Evolutionary conservation across 108 stramenopile genomes (phyloP), one percentile per base, ranked within the genome.

Genomic region (Skeletonema tropicum): DNA sequence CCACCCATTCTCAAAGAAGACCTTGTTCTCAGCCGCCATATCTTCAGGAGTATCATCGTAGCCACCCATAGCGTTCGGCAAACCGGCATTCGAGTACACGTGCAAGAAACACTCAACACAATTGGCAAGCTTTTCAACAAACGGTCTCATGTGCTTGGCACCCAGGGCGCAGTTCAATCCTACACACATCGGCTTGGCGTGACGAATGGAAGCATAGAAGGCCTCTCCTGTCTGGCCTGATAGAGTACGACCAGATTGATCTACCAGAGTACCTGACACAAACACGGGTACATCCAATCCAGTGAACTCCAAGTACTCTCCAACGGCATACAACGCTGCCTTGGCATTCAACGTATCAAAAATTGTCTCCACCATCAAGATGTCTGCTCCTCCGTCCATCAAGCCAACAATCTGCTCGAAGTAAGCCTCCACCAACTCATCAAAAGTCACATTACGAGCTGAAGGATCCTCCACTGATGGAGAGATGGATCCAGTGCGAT

Each of bases 131-230:
- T 94, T 91, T 84, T 97, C 89, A 55, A 99, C 87, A 75, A 99
- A 99, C 7, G 98, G 98, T 38, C 69, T 70, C 98, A 99, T 99
- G 84, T 98, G 97, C 70, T 87, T 70, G 15, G 98, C 98, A 15
- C 98, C 98, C 38, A 99, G 86, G 25, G 98, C 98, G 80, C 98
- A 99, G 89, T 99, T 99, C 85, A 99, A 83, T 38, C 98, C 98
- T 19, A 99, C 95, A 83, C 97, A 97, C 93, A 99, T 97, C 15
- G 98, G 98, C 92, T 94, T 98, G 70, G 92, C 87, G 75, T 99
- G 98, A 33, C 97, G 94, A 73, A 99, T 91, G 30, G 96, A 97
- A 19, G 91, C 96, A 76, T 98, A 99, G 76, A 99, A 99, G 8
- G 96, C 98, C 90, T 99, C 97, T 42, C 93, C 95, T 29, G 98